Evolutionary conservation across 257 asterid species (phyloP).

Genomic region (Oldenlandia corymbosa): DNA sequence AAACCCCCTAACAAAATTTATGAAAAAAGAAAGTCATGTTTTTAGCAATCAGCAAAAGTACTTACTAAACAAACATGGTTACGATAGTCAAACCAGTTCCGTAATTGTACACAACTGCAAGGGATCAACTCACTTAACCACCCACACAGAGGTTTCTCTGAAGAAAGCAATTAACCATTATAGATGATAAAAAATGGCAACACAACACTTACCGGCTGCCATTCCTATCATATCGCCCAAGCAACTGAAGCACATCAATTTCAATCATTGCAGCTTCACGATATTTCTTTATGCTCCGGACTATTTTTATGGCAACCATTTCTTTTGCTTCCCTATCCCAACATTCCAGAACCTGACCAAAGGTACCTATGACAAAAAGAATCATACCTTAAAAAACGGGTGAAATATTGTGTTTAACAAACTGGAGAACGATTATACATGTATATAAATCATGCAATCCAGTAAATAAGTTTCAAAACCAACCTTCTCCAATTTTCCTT

Average conservation of each 20-base stretch:
- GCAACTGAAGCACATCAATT: slow-evolving; percentile 49
- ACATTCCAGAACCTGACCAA: slow-evolving; percentile 53
- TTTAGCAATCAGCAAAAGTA: slow-evolving; percentile 28
- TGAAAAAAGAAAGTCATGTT: slow-evolving; percentile 24
- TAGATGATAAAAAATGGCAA: slow-evolving; percentile 10
- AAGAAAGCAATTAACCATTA: slow-evolving; percentile 11
- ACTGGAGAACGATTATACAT: too few relatives aligned
- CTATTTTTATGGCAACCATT: slow-evolving; percentile 44
- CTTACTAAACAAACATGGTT: slow-evolving; percentile 59
- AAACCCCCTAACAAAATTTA: slow-evolving; percentile 30
- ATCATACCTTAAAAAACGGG: background rate
- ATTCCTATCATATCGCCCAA: slow-evolving; percentile 46
- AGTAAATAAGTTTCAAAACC: slow-evolving; percentile 11
- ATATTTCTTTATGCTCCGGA: slow-evolving; percentile 48
- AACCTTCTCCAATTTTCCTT: slow-evolving; percentile 50
- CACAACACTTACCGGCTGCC: slow-evolving; percentile 40
- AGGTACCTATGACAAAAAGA: slow-evolving; percentile 35
- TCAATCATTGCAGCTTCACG: slow-evolving; percentile 53
- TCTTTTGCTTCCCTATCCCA: slow-evolving; percentile 47
- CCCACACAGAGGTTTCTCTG: slow-evolving; percentile 18
- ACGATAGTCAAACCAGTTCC: slow-evolving; percentile 63
- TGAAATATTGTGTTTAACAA: background rate
- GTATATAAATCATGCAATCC: background rate
- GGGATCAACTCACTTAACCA: slow-evolving; percentile 40
- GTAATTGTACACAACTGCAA: slow-evolving; percentile 60